Evolutionary conservation across 139 green algal species (phyloP), one percentile per base, ranked within the genome.

Genomic region (Chlamydomonas incerta): DNA sequence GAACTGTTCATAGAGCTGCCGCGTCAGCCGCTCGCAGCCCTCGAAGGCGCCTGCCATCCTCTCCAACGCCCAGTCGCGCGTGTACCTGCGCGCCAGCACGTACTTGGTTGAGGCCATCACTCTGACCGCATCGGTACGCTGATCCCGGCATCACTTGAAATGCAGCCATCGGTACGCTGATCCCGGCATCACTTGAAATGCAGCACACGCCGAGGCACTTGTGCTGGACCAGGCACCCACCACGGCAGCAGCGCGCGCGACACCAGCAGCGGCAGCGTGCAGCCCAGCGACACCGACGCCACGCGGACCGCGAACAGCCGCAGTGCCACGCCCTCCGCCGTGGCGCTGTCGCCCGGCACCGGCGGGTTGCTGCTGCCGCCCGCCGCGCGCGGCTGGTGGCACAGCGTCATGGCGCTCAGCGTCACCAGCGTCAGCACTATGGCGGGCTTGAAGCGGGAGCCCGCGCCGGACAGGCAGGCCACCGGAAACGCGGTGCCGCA

Each of bases 61-160:
- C 62, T 84, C 77, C n/a, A 84, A 46, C 37, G 77, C 77, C 77
- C 63, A 74, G 18, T 74, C 77, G 6, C 63, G 68, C 9, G 77
- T 74, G 46, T 31, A 84, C 77, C 77, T 84, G 63, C 20, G 11
- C 24, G 11, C n/a, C n/a, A n/a, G n/a, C 1, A 18, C 33, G 28
- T 31, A 15, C 9, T 13, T 13, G 13, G 21, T n/a, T n/a, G n/a
- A n/a, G n/a, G n/a, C n/a, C n/a, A n/a, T n/a, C n/a, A n/a, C n/a
- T n/a, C n/a, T n/a, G n/a, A n/a, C n/a, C n/a, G n/a, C n/a, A n/a
- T n/a, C n/a, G n/a, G n/a, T n/a, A n/a, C n/a, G n/a, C n/a, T n/a
- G n/a, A n/a, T n/a, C n/a, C n/a, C n/a, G n/a, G n/a, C n/a, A n/a
- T n/a, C n/a, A n/a, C n/a, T n/a, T n/a, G n/a, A n/a, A n/a, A n/a